Percentiles rank a stretch among this genome's conserved stretches.
Evolutionary conservation across 371 early-diverging fungal species (phyloP).

Genomic region (Mortierella sp.): DNA sequence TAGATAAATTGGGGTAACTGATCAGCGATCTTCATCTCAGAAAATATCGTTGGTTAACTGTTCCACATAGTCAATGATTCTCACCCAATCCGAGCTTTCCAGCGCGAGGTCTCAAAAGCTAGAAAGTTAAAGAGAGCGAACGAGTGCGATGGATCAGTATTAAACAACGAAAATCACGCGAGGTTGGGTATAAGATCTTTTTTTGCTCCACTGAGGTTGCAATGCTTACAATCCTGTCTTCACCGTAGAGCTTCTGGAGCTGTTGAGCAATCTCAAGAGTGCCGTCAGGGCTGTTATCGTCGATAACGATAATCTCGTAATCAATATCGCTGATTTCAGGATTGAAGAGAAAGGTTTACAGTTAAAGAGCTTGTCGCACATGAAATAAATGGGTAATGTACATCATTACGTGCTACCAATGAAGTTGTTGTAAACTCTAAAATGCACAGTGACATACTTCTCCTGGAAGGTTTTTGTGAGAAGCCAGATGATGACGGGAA

Average conservation of each 20-base stretch:
- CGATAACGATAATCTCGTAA: conserved; percentile 98
- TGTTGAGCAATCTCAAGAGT: conserved; percentile 95
- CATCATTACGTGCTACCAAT: background rate
- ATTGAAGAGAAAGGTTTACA: no score
- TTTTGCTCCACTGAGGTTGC: no score
- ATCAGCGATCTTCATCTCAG: background rate
- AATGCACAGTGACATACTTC: conserved; percentile 61
- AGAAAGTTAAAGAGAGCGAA: conserved; percentile 18
- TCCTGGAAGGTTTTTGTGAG: conserved; percentile 89
- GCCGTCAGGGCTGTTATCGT: conserved; percentile 99
- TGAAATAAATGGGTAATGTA: background rate
- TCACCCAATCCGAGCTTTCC: conserved; percentile 95
- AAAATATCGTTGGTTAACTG: background rate
- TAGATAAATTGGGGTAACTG: background rate
- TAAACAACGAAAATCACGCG: background rate
- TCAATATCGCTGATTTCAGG: conserved; percentile 66
- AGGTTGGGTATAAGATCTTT: background rate
- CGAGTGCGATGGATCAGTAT: background rate
- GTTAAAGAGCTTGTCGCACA: no score
- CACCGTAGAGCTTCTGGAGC: conserved; percentile 89
- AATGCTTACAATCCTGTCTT: conserved; percentile 83
- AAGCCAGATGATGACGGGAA: conserved; percentile 95
- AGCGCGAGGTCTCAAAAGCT: conserved; percentile 90
- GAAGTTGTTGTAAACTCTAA: no score
- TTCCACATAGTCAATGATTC: background rate